Evolutionary conservation across 495 filamentous ascomycete genomes (phyloP), one percentile per base, ranked within the genome.

Genomic region (Friedmanniomyces endolithicus): DNA sequence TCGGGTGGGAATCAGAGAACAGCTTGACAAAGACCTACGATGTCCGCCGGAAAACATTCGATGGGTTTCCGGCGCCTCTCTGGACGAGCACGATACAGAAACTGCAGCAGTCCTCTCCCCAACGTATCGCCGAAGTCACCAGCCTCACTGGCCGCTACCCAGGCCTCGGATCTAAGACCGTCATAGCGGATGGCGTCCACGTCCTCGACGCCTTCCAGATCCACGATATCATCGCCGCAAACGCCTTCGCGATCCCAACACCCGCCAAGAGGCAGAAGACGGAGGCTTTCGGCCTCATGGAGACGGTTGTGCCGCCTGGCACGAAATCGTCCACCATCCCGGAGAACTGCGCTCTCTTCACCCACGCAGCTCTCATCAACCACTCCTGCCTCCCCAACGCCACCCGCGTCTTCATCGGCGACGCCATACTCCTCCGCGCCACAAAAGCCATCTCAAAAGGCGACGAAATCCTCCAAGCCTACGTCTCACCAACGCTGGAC

Each of bases 151-250:
- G 29, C 7, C 29, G 59, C 31, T 62, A 55, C 31, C 20, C 37
- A 47, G 62, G 54, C 24, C 44, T 48, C 31, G 56, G 48, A 43
- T 52, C 55, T 20, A 50, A 48, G 31, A 48, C 57, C 11, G 22
- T 25, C 31, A 56, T 11, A 33, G 58, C 52, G 20, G 52, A 56
- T 45, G 59, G 58, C 12, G 57, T 61, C 11, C 57, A 61, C 2
- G 58, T 70, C 12, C 57, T 73, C 49, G 70, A 73, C 37, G 52
- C 63, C 53, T 72, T 71, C 48, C 65, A 62, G 27, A 61, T 72
- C 27, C 66, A 71, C 35, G 63, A 66, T 49, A 68, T 72, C 35
- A 51, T 71, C 6, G 57, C 62, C 9, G 63, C 65, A 19, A 73
- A 73, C 43, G 62, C 58, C 20, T 73, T 72, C 41, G 68, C 63